Evolutionary conservation across 2,329 filamentous ascomycete species (phyloP), one percentile per base, ranked within the genome.

Genomic region (Pseudodiploospora longispora): DNA sequence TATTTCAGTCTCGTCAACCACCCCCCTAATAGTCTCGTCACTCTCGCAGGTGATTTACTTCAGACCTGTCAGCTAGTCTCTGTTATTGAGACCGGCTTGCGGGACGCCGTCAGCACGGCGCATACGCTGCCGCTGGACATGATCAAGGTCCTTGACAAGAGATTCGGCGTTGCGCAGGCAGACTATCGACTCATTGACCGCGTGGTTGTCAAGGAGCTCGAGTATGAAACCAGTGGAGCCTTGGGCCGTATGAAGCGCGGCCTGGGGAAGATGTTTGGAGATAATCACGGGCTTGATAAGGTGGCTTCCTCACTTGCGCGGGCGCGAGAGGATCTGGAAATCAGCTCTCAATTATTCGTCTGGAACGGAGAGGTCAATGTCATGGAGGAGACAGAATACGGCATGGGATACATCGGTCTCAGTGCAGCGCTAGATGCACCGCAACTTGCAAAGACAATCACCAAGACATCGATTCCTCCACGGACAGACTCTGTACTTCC

Each of bases 371-470:
- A 84, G 4, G 79, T 78, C 6, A 70, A 70, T 30, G 69, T 70
- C 19, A 76, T 74, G 56, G 73, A 76, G 10, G 78, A 83, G 51
- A 72, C 74, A 10, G 72, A 78, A 9, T 71, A 78, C 36, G 79
- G 80, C 12, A 82, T 83, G 38, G 82, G 82, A 36, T 86, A 83
- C 55, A 80, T 80, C 2, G 80, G 80, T 4, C 69, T 86, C 6
- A 75, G 78, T 1, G 80, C 81, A 7, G 81, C 81, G 3, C 69
- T 85, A 8, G 76, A 82, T 37, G 57, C 55, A 32, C 56, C 59
- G 38, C 60, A 63, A 9, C 51, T 52, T 6, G 19, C 19, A 19
- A 19, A 19, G 19, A 19, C 2, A 19, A 19, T 42, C 19, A 19
- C 19, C 19, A 19, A 19, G 19, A 19, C 19, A 19, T 19, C 19